A percentile compares a stretch with the other conserved stretches of the same genome.
These are phyloP conservation scores for Peronospora belbahrii DNA, from an alignment of 352 stramenopile species.

Conservation along the genomic window DNA sequence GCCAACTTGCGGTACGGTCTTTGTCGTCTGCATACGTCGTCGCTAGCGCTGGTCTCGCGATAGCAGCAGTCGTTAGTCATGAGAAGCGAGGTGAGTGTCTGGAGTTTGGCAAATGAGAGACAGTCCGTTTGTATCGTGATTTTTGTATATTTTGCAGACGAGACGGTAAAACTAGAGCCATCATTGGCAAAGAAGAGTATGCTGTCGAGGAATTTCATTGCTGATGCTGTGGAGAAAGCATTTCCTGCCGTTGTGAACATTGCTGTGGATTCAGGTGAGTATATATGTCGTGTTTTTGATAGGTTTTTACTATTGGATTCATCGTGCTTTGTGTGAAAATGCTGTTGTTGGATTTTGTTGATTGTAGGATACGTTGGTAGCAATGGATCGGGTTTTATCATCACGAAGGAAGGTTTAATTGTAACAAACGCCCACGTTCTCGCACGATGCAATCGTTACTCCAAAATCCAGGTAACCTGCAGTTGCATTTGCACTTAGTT, in stretches of 20 bases:
- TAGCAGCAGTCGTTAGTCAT: constrained; percentile 12
- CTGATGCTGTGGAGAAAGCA: constrained; percentile 83
- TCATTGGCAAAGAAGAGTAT: constrained; percentile 6
- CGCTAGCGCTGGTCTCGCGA: constrained; percentile 19
- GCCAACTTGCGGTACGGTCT: neutral
- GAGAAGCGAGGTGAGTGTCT: constrained; percentile 11
- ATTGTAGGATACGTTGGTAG: constrained; percentile 53
- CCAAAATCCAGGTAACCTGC: constrained; percentile 56
- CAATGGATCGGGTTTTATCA: constrained; percentile 90
- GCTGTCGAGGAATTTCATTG: constrained; percentile 80
- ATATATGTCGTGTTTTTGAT: neutral
- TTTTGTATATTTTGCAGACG: constrained; percentile 11
- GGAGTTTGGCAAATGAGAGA: neutral
- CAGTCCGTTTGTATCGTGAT: neutral
- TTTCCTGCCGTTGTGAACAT: constrained; percentile 88
- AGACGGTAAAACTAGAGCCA: constrained; percentile 17
- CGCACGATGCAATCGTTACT: constrained; percentile 70
- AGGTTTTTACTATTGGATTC: neutral
- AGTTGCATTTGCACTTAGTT: neutral
- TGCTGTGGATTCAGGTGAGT: constrained; percentile 50
- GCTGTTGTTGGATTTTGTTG: neutral
- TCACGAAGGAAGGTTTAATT: constrained; percentile 77
- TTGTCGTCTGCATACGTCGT: constrained; percentile 19
- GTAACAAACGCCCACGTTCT: constrained; percentile 92
- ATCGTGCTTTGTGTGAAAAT: neutral